A percentile compares a stretch with the other conserved stretches of the same genome.
phyloP scores from a whole-genome alignment of 495 filamentous ascomycete genomes.

The Hyaloscypha hepaticicola region DNA sequence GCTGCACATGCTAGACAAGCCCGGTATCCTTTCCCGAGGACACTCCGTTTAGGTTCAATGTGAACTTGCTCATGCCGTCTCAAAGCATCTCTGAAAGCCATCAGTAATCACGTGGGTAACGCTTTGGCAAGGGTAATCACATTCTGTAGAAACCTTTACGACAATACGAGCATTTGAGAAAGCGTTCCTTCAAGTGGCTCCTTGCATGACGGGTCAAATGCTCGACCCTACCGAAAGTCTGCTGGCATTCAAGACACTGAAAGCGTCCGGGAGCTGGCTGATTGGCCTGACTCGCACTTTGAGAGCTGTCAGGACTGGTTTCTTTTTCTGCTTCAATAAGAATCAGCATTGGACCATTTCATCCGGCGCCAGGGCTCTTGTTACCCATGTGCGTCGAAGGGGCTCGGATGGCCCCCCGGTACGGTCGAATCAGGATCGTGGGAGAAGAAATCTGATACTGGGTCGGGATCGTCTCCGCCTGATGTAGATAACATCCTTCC shows the following conservation, averaged over 20 bases:
- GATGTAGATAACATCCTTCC: not conserved
- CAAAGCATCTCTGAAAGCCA: constrained; percentile 47
- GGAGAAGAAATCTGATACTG: not conserved
- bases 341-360: not conserved
- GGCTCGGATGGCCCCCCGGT: not conserved
- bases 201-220: constrained; percentile 72
- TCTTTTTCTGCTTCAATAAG: constrained; percentile 3
- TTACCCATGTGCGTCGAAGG: not conserved
- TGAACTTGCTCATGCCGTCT: constrained; percentile 56
- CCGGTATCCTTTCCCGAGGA: constrained; percentile 45
- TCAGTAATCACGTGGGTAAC: not conserved
- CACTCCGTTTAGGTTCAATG: constrained; percentile 43
- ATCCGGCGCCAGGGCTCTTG: not conserved
- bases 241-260: constrained; percentile 49
- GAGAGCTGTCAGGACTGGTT: constrained; percentile 21
- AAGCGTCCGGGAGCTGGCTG: constrained; percentile 25
- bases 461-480: not conserved
- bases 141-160: constrained; percentile 64
- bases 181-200: constrained; percentile 69
- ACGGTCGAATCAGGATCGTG: not conserved
- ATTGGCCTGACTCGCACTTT: constrained; percentile 20
- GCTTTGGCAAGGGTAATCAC: constrained; percentile 16
- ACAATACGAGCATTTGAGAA: constrained; percentile 66
- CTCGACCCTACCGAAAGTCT: constrained; percentile 64
- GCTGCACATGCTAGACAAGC: constrained; percentile 57